phyloP scores from a whole-genome alignment of 306 rosid genomes.

The Cicer bijugum region DNA sequence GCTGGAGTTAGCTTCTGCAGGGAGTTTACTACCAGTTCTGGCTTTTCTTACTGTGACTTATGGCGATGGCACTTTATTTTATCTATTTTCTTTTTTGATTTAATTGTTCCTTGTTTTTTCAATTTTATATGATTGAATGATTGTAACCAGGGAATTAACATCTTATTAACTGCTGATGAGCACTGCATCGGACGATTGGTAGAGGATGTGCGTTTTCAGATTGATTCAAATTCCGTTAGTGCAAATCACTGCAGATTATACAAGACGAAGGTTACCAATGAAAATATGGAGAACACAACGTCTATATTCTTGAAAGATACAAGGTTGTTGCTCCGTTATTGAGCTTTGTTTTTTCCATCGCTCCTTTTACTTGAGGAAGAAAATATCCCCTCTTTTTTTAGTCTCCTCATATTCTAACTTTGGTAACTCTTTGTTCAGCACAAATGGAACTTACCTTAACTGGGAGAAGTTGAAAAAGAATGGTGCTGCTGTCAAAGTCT shows the following conservation, averaged over 20 bases:
- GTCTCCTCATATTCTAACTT: slow-evolving; percentile 35
- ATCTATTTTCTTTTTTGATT: background rate
- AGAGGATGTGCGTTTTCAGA: slow-evolving; percentile 67
- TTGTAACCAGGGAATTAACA: slow-evolving; percentile 73
- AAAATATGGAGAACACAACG: slow-evolving; percentile 52
- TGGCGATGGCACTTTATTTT: background rate
- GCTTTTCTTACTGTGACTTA: slow-evolving; percentile 2
- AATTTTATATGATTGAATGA: slow-evolving; percentile 30
- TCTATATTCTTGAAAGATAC: slow-evolving; percentile 74
- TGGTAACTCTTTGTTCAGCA: slow-evolving; percentile 59
- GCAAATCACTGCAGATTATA: slow-evolving; percentile 76
- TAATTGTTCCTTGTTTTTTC: background rate
- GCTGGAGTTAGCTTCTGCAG: background rate
- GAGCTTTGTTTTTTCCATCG: slow-evolving; percentile 4
- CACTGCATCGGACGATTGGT: slow-evolving; percentile 74
- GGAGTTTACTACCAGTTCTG: background rate
- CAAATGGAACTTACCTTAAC: slow-evolving; percentile 87
- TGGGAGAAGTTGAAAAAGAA: slow-evolving; percentile 76
- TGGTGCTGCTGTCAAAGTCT: slow-evolving; percentile 65
- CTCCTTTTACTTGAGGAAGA: slow-evolving; percentile 21
- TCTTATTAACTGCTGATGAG: slow-evolving; percentile 70
- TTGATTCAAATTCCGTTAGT: slow-evolving; percentile 76
- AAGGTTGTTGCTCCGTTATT: slow-evolving; percentile 56
- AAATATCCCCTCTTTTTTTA: background rate
- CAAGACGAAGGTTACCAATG: slow-evolving; percentile 56